These are phyloP conservation scores for Penicillium sp. DNA, from an alignment of 2,329 filamentous ascomycete species.

Conservation along the genomic window DNA sequence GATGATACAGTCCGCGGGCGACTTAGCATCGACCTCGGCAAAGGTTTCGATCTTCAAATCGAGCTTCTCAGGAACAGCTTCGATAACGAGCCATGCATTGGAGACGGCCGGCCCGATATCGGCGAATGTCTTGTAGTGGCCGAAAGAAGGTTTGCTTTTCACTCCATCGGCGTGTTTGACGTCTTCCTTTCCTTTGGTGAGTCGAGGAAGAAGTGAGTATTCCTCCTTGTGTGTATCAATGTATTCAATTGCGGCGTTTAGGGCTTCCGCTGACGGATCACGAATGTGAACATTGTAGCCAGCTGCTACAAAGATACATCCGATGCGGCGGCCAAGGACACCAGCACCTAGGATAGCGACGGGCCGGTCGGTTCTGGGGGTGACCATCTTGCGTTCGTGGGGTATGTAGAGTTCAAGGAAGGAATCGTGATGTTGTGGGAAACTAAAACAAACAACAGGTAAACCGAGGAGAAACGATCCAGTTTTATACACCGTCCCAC, in stretches of 20 bases:
- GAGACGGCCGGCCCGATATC: slow-evolving; percentile 43
- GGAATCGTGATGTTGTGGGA: not conserved
- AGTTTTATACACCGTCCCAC: not conserved
- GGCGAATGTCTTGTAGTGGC: slow-evolving; percentile 34
- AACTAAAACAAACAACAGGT: not conserved
- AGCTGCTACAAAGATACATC: slow-evolving; percentile 37
- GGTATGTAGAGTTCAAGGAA: not conserved
- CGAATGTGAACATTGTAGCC: slow-evolving; percentile 32
- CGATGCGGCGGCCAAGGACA: slow-evolving; percentile 43
- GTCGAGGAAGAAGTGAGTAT: slow-evolving; percentile 5
- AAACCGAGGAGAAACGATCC: not conserved
- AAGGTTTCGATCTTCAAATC: slow-evolving; percentile 52
- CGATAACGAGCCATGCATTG: slow-evolving; percentile 56
- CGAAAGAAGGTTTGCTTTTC: slow-evolving; percentile 22
- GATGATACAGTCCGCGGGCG: slow-evolving; percentile 50
- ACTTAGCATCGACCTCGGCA: slow-evolving; percentile 46
- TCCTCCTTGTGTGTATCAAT: slow-evolving; percentile 17
- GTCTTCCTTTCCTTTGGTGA: slow-evolving; percentile 1
- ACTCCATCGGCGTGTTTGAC: not conserved
- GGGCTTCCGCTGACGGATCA: slow-evolving; percentile 32
- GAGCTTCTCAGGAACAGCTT: slow-evolving; percentile 54
- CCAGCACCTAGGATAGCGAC: slow-evolving; percentile 45
- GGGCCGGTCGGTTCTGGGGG: slow-evolving; percentile 26
- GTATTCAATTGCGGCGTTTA: slow-evolving; percentile 31
- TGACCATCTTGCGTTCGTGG: not conserved